Conservation (phyloP, 2,329 filamentous ascomycete genomes). For the Amauroascus niger region DNA sequence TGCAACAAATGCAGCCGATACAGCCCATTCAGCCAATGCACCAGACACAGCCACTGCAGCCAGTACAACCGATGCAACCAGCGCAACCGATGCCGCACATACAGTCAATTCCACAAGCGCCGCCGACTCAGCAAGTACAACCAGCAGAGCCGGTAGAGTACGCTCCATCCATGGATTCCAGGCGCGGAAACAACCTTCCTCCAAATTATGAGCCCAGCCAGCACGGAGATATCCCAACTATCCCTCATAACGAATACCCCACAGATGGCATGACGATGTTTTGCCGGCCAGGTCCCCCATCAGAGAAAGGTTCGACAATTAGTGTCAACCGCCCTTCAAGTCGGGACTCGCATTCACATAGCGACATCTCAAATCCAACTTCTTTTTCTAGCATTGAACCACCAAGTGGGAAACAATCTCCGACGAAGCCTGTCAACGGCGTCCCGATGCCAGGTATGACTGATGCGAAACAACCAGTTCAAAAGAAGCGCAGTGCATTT, state of each 20-base stretch:
- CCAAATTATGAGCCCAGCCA: slow-evolving; percentile 49
- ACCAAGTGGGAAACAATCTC: slow-evolving; percentile 62
- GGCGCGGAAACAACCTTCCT: slow-evolving; percentile 33
- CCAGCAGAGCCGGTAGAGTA: neutral
- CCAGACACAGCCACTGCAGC: neutral
- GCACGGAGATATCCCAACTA: slow-evolving; percentile 53
- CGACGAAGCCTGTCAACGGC: slow-evolving; percentile 47
- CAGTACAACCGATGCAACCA: slow-evolving; percentile 6
- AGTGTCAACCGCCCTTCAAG: slow-evolving; percentile 67
- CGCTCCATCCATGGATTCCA: slow-evolving; percentile 9
- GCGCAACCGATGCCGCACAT: slow-evolving; percentile 11
- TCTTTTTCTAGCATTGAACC: slow-evolving; percentile 82
- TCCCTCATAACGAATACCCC: slow-evolving; percentile 89
- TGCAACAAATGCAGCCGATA: slow-evolving; percentile 5
- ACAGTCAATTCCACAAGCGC: neutral
- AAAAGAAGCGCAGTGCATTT: slow-evolving; percentile 69
- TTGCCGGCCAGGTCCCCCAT: slow-evolving; percentile 65
- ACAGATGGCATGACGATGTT: slow-evolving; percentile 97
- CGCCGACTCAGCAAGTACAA: neutral
- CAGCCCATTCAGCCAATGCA: slow-evolving; percentile 3
- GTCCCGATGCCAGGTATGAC: slow-evolving; percentile 37
- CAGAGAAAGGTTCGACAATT: slow-evolving; percentile 58
- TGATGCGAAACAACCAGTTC: slow-evolving; percentile 54
- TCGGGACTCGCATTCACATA: slow-evolving; percentile 76
- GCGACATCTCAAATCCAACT: slow-evolving; percentile 81